Evolutionary conservation across 73 alveolate genomes (phyloP).

Genomic region (Urostyla sp.): DNA sequence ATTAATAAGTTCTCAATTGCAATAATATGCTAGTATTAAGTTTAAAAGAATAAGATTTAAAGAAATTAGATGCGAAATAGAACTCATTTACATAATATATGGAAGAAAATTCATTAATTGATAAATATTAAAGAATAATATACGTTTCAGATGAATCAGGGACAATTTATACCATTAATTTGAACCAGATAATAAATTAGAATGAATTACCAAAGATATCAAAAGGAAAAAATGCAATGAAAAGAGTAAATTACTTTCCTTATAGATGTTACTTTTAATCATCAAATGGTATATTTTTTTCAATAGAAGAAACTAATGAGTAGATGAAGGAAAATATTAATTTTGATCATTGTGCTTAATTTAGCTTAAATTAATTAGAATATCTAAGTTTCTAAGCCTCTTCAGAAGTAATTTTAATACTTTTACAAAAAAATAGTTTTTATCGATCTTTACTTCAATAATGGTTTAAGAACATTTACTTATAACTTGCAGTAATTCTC

Average conservation of each 20-base stretch:
- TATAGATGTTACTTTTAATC: neutral
- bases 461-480: neutral
- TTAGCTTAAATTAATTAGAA: neutral
- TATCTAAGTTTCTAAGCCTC: slow-evolving; percentile 35
- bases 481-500: slow-evolving; percentile 13
- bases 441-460: neutral
- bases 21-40: slow-evolving; percentile 25
- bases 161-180: neutral
- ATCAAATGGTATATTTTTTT: slow-evolving; percentile 22
- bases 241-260: slow-evolving; percentile 18
- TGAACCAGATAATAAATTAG: neutral
- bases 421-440: neutral
- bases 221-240: slow-evolving; percentile 38
- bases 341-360: neutral
- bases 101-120: neutral
- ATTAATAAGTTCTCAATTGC: slow-evolving; percentile 19
- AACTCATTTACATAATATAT: neutral
- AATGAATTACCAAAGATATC: neutral
- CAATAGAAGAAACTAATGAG: slow-evolving; percentile 6
- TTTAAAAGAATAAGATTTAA: neutral
- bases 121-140: neutral
- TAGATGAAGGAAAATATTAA: slow-evolving; percentile 22
- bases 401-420: neutral
- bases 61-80: neutral
- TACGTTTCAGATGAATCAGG: slow-evolving; percentile 48